Evolutionary conservation across 371 early-diverging fungal species (phyloP), one percentile per base, ranked within the genome.

Genomic region (Mucor irregularis): DNA sequence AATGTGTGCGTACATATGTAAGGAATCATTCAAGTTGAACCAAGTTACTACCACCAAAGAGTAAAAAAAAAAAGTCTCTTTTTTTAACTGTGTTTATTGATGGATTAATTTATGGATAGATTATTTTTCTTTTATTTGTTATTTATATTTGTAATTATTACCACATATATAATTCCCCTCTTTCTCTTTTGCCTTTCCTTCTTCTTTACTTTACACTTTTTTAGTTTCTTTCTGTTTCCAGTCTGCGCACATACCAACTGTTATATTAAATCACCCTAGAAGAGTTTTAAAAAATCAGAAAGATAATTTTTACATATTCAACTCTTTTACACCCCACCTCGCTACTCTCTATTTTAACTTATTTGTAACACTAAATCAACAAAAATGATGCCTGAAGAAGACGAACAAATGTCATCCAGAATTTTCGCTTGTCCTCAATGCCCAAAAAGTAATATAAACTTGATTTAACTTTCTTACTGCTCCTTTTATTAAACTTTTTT

Each of bases 351-450:
- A n/a, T n/a, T n/a, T n/a, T n/a, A n/a, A 42, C 34, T 47, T 44
- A 35, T 29, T 44, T 49, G 51, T 51, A 28, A 28, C 38, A 31
- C 49, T 28, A 35, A 22, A 49, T n/a, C 26, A 6, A 40, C 5
- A 21, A 54, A 31, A 28, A 69, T 66, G 66, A 29, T 54, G 8
- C 2, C 55, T 52, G 31, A 47, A 48, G 63, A 57, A 39, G 63
- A 69, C 54, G 65, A 70, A 21, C 57, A 61, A 10, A 35, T 25
- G 21, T 17, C 49, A 11, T 53, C 67, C 47, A 72, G 61, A 37
- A 64, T 71, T 40, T 77, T 69, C 49, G 58, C 74, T 16, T 77
- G 77, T 55, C 61, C 77, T 14, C 77, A 77, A 50, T 77, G 77
- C 51, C 72, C 77, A 39, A 77, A 77, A 58, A 66, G 77, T 77